A percentile compares a stretch with the other conserved stretches of the same genome.
phyloP scores from a whole-genome alignment of 2,329 filamentous ascomycete species.

The Fusarium temperatum region DNA sequence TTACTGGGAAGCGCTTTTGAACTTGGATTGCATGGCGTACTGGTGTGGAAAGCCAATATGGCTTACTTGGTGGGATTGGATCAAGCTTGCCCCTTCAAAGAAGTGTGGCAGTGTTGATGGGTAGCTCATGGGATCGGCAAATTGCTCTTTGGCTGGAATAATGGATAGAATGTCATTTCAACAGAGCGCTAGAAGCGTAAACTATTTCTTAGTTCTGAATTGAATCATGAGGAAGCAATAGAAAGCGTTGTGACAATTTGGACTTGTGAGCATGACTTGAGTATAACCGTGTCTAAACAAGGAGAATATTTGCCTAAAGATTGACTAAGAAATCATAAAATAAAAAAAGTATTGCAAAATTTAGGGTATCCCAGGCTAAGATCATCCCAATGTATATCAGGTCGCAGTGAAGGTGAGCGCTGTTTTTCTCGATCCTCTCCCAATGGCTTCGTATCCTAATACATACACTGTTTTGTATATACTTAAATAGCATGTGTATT shows the following conservation, averaged over 20 bases:
- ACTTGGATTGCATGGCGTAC: constrained; percentile 31
- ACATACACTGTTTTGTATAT: rapidly evolving
- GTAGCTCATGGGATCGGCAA: neutral
- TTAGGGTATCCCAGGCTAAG: too few species aligned
- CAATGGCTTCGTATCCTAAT: neutral
- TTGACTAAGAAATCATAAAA: neutral
- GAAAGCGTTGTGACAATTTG: too few species aligned
- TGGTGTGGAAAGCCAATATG: constrained; percentile 25
- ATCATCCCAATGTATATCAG: neutral
- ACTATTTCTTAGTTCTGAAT: neutral
- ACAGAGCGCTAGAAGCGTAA: neutral
- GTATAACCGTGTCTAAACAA: neutral
- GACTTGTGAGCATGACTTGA: neutral
- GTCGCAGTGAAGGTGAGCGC: neutral
- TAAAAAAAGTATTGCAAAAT: neutral
- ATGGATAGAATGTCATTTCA: constrained; percentile 22
- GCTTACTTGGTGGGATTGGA: constrained; percentile 7
- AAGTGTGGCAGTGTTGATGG: constrained; percentile 10
- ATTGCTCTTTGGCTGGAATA: constrained; percentile 14
- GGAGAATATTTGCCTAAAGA: neutral
- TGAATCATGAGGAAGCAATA: neutral
- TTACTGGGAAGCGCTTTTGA: constrained; percentile 29
- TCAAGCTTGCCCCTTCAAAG: neutral
- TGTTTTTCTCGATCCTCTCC: neutral
- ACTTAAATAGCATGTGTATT: neutral